These are phyloP conservation scores for Dryas alaskensis DNA, from an alignment of 306 rosid species.

Conservation along the genomic window DNA sequence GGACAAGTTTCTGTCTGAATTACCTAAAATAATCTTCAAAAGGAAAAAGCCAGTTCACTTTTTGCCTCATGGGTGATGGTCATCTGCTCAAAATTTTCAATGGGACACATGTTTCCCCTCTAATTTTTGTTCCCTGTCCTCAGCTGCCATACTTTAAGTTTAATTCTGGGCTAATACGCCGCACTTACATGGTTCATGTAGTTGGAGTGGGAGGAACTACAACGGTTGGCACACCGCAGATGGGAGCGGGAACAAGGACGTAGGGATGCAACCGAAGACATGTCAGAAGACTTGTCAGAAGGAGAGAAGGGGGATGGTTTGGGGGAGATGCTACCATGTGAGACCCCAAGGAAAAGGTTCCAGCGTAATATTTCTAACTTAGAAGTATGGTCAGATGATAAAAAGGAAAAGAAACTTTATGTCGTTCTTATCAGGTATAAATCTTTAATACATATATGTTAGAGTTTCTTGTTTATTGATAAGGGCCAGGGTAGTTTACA, in stretches of 20 bases:
- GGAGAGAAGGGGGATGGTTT: conserved; percentile 72
- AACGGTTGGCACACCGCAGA: conserved; percentile 53
- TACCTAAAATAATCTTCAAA: neutral
- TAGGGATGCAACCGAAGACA: conserved; percentile 73
- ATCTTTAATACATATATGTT: neutral
- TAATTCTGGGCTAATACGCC: conserved; percentile 19
- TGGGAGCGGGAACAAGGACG: conserved; percentile 87
- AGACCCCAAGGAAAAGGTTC: conserved; percentile 44
- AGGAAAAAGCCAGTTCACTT: neutral
- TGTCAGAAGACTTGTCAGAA: conserved; percentile 89
- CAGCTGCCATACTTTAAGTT: neutral
- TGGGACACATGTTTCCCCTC: neutral
- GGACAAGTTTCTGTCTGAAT: neutral
- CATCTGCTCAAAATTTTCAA: neutral
- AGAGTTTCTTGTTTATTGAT: neutral
- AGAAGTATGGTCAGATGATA: conserved; percentile 89
- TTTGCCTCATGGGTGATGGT: neutral
- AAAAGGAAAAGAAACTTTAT: conserved; percentile 77
- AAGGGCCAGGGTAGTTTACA: neutral
- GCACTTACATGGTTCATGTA: conserved; percentile 29
- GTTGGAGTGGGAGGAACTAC: conserved; percentile 82
- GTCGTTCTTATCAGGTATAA: conserved; percentile 70
- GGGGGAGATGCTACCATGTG: conserved; percentile 45
- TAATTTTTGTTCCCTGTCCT: neutral
- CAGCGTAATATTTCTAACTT: conserved; percentile 57